Evolutionary conservation across 495 filamentous ascomycete genomes (phyloP).

Genomic region (Beverwykella pulmonaria): DNA sequence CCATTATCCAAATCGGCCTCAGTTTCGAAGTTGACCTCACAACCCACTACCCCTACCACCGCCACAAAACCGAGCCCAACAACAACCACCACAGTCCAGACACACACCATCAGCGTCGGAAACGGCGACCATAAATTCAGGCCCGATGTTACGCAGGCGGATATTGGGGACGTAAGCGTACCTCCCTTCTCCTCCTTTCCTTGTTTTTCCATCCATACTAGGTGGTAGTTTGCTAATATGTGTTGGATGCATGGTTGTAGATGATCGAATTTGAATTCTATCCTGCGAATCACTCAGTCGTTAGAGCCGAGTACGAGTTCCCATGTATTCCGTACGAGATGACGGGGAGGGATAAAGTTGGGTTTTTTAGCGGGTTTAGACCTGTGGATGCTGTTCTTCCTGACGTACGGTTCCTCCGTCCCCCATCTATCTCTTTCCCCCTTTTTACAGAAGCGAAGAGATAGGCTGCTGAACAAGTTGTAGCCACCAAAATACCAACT

Average conservation of each 20-base stretch:
- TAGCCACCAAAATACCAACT: slow-evolving; percentile 54
- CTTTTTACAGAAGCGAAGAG: too few species aligned
- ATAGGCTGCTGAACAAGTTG: too few species aligned
- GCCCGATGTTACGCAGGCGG: slow-evolving; percentile 39
- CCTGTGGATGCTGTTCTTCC: slow-evolving; percentile 15
- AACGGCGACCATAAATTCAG: slow-evolving; percentile 37
- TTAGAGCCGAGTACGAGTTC: slow-evolving; percentile 33
- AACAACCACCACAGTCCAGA: slow-evolving; percentile 9
- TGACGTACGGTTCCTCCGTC: slow-evolving; percentile 11
- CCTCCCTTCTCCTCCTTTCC: background rate
- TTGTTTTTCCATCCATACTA: background rate
- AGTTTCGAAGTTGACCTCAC: background rate
- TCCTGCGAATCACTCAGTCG: slow-evolving; percentile 58
- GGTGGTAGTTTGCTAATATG: background rate
- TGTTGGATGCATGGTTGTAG: slow-evolving; percentile 13
- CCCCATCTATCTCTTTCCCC: background rate
- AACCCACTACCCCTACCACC: background rate
- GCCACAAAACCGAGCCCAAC: background rate
- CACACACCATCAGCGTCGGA: slow-evolving; percentile 41
- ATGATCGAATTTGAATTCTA: slow-evolving; percentile 59
- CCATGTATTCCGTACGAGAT: slow-evolving; percentile 65
- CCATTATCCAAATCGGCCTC: background rate
- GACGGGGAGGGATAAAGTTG: slow-evolving; percentile 42
- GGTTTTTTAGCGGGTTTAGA: slow-evolving; percentile 37
- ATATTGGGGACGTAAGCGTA: slow-evolving; percentile 41